These are phyloP conservation scores for Tricholoma bakamatsutake DNA, from an alignment of 768 basidiomycete genomes.

Conservation along the genomic window DNA sequence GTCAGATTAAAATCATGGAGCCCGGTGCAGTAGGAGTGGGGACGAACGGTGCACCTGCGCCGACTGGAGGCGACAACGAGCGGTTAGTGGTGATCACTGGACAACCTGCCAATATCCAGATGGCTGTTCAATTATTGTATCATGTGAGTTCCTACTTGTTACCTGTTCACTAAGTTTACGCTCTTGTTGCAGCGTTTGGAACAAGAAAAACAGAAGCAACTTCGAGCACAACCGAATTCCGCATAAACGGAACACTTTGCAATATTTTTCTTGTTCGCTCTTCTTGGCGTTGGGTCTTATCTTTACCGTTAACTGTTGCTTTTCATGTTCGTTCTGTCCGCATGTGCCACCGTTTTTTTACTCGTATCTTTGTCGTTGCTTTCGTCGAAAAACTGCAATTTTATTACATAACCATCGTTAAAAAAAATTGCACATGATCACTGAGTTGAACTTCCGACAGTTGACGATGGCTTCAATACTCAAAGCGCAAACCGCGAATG, in stretches of 20 bases:
- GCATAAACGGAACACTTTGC: slow-evolving; percentile 5
- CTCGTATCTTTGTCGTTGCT: background rate
- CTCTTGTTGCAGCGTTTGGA: slow-evolving; percentile 60
- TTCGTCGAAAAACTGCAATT: background rate
- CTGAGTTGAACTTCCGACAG: background rate
- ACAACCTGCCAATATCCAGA: slow-evolving; percentile 90
- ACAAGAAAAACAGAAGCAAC: slow-evolving; percentile 86
- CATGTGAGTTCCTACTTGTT: slow-evolving; percentile 44
- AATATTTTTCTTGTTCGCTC: slow-evolving; percentile 7
- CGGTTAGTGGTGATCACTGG: slow-evolving; percentile 95
- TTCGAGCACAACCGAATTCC: slow-evolving; percentile 29
- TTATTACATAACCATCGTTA: slow-evolving; percentile 8
- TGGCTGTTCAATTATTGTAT: slow-evolving; percentile 90
- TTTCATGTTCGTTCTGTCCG: background rate
- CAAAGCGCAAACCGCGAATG: slow-evolving; percentile 56
- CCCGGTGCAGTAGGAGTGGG: slow-evolving; percentile 76
- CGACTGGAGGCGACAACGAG: slow-evolving; percentile 78
- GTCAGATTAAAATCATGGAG: slow-evolving; percentile 98
- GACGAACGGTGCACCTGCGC: slow-evolving; percentile 62
- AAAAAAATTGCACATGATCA: slow-evolving; percentile 7
- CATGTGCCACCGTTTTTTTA: background rate
- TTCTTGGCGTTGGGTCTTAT: slow-evolving; percentile 3
- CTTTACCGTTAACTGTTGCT: slow-evolving; percentile 3
- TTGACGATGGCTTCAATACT: slow-evolving; percentile 56
- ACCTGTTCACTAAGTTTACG: slow-evolving; percentile 3